These are phyloP conservation scores for Mortierella antarctica DNA, from an alignment of 192 early-diverging fungal genomes.

Conservation along the genomic window DNA sequence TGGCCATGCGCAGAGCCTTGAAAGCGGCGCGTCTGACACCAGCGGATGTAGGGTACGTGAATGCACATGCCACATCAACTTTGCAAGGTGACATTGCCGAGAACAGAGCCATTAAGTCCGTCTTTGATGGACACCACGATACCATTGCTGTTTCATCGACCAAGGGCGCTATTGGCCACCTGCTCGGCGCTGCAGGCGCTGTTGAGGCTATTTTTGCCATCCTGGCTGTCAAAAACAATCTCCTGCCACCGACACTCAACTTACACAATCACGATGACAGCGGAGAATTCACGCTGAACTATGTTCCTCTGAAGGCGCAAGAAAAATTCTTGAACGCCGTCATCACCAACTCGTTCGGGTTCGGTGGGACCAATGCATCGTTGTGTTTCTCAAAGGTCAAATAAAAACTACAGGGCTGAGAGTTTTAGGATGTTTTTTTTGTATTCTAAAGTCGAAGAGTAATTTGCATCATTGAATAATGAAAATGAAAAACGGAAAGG, in stretches of 20 bases:
- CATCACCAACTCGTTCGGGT: conserved; percentile 92
- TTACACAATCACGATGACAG: conserved; percentile 66
- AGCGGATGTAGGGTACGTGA: conserved; percentile 85
- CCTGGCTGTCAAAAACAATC: conserved; percentile 77
- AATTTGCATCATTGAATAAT: conserved; percentile 6
- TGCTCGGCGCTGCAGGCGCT: conserved; percentile 95
- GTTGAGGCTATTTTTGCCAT: conserved; percentile 94
- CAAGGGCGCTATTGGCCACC: conserved; percentile 92
- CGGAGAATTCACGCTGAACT: conserved; percentile 84
- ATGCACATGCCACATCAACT: conserved; percentile 96
- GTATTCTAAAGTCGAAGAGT: conserved; percentile 25
- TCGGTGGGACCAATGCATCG: conserved; percentile 85
- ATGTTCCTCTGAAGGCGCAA: conserved; percentile 80
- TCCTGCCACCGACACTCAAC: conserved; percentile 89
- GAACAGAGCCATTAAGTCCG: conserved; percentile 82
- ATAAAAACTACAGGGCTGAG: conserved; percentile 1
- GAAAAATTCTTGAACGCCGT: conserved; percentile 70
- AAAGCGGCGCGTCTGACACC: conserved; percentile 66
- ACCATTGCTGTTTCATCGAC: conserved; percentile 84
- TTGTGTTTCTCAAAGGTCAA: conserved; percentile 71
- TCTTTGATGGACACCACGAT: conserved; percentile 70
- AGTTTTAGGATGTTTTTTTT: conserved; percentile 1
- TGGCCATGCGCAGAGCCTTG: conserved; percentile 88
- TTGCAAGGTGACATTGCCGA: conserved; percentile 85
- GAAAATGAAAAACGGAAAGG: background rate